Percentiles rank a stretch among this genome's conserved stretches.
Evolutionary conservation across 768 basidiomycete genomes (phyloP).

Genomic region (Rhodocollybia butyracea): DNA sequence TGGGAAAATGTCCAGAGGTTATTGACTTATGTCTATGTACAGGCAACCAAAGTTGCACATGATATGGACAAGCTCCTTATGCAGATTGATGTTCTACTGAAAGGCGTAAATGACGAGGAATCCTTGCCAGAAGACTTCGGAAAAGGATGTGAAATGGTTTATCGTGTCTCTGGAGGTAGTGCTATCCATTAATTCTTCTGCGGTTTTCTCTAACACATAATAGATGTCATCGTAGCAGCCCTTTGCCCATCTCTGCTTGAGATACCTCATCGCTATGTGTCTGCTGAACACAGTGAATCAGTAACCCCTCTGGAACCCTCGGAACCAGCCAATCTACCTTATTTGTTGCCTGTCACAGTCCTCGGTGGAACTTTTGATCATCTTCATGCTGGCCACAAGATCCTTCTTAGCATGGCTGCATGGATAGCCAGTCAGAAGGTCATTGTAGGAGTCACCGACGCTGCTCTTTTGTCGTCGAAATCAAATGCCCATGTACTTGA

Average conservation of each 20-base stretch:
- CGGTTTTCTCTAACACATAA: background rate
- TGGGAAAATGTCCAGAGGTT: conserved; percentile 76
- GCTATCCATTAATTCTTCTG: conserved; percentile 14
- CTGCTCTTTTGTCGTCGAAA: conserved; percentile 69
- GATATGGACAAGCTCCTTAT: conserved; percentile 66
- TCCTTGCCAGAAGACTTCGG: conserved; percentile 39
- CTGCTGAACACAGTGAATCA: background rate
- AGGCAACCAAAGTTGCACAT: conserved; percentile 75
- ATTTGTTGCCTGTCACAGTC: conserved; percentile 66
- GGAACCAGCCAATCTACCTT: conserved; percentile 15
- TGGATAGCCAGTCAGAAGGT: conserved; percentile 78
- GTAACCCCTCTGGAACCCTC: conserved; percentile 1
- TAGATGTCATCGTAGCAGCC: background rate
- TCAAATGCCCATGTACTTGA: conserved; percentile 66
- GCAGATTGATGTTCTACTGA: conserved; percentile 74
- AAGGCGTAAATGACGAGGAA: conserved; percentile 40
- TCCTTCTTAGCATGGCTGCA: conserved; percentile 88
- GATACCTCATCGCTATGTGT: background rate
- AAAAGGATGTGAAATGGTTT: conserved; percentile 42
- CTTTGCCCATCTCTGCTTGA: conserved; percentile 4
- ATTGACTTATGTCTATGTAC: conserved; percentile 81
- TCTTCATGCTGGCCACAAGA: conserved; percentile 95
- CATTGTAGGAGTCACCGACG: conserved; percentile 88
- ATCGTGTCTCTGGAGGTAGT: conserved; percentile 46
- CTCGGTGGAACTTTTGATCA: conserved; percentile 98